Percentiles rank a stretch among this genome's conserved stretches.
These are phyloP conservation scores for Coemansia sp. DNA, from an alignment of 192 early-diverging fungal genomes.

Conservation along the genomic window DNA sequence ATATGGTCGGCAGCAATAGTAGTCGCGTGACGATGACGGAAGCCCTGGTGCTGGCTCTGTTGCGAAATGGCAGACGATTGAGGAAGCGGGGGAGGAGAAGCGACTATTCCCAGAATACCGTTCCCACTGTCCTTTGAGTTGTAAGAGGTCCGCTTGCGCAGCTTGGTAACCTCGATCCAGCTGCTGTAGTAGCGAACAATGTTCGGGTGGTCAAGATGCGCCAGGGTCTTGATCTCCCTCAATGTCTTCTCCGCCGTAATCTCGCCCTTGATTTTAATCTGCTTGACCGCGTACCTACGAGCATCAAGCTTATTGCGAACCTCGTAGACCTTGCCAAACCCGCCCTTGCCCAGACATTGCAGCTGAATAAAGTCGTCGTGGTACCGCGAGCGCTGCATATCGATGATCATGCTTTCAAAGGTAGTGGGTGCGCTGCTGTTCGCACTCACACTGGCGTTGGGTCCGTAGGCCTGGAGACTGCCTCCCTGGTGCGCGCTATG, in stretches of 20 bases:
- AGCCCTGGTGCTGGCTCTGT: background rate
- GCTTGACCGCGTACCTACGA: conserved; percentile 90
- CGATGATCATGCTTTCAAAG: conserved; percentile 47
- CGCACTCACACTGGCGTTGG: background rate
- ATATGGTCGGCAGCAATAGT: background rate
- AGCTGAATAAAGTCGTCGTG: conserved; percentile 83
- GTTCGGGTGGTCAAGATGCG: conserved; percentile 82
- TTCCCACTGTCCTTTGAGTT: background rate
- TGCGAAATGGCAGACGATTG: background rate
- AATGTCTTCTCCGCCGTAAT: conserved; percentile 72
- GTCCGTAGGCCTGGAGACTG: background rate
- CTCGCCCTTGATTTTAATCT: conserved; percentile 67
- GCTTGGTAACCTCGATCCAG: conserved; percentile 79
- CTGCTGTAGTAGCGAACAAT: conserved; percentile 92
- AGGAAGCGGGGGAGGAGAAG: background rate
- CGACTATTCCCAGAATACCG: background rate
- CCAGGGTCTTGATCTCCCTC: conserved; percentile 89
- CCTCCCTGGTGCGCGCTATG: background rate
- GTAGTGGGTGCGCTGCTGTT: conserved; percentile 7
- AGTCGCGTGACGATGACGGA: background rate
- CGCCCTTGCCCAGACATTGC: conserved; percentile 80
- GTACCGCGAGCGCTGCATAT: conserved; percentile 63
- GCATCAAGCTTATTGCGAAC: conserved; percentile 89
- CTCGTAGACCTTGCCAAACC: conserved; percentile 85
- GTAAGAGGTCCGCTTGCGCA: conserved; percentile 10